phyloP scores from a whole-genome alignment of 768 basidiomycete species.

The Roridomyces roridus region DNA sequence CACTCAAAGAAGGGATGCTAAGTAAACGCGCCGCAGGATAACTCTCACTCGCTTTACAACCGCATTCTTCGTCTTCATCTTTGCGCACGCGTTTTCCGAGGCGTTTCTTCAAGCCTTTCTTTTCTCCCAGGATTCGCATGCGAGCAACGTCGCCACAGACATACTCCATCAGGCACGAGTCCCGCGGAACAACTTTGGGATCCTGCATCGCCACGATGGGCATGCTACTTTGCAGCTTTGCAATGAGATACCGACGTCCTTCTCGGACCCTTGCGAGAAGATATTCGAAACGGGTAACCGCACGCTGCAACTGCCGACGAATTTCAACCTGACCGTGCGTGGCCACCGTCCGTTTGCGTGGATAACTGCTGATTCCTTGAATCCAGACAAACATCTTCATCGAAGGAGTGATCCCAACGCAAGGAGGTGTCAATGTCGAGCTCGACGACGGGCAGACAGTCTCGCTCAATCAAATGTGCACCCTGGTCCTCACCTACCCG shows the following conservation, averaged over 20 bases:
- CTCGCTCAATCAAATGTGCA: constrained; percentile 29
- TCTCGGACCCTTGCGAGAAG: not conserved
- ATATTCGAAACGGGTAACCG: constrained; percentile 14
- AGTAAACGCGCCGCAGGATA: no score
- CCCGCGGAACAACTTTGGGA: constrained; percentile 27
- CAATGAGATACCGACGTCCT: constrained; percentile 27
- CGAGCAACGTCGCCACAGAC: constrained; percentile 24
- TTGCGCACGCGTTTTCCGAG: constrained; percentile 38
- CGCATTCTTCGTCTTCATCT: constrained; percentile 37
- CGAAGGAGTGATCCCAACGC: not conserved
- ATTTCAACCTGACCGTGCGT: constrained; percentile 13
- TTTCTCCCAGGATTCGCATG: constrained; percentile 33
- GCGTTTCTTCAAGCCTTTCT: constrained; percentile 37
- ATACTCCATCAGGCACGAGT: constrained; percentile 34
- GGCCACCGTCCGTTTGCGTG: not conserved
- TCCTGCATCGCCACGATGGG: constrained; percentile 26
- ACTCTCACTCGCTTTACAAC: constrained; percentile 37
- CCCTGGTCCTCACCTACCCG: constrained; percentile 33
- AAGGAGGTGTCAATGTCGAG: constrained; percentile 22
- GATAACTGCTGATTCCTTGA: not conserved
- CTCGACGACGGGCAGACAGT: constrained; percentile 16
- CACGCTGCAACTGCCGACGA: not conserved
- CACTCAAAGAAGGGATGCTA: no score
- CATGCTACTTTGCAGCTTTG: constrained; percentile 35
- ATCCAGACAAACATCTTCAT: constrained; percentile 6